These are phyloP conservation scores for Penicillium chermesinum DNA, from an alignment of 495 filamentous ascomycete species.

Conservation along the genomic window DNA sequence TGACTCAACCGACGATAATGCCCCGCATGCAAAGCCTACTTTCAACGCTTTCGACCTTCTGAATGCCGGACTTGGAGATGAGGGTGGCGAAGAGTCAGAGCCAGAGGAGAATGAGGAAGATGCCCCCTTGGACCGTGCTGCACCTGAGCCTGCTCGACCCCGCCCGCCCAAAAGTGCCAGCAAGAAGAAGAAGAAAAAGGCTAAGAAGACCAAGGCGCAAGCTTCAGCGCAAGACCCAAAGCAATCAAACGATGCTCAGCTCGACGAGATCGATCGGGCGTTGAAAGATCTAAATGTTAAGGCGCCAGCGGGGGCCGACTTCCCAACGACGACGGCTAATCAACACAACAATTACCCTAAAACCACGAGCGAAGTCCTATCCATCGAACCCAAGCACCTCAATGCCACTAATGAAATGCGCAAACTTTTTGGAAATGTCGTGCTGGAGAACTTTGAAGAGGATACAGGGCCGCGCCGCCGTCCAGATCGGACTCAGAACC, in stretches of 20 bases:
- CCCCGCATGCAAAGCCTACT: conserved; percentile 33
- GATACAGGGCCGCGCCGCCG: conserved; percentile 49
- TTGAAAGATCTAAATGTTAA: conserved; percentile 56
- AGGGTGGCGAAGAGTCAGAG: conserved; percentile 54
- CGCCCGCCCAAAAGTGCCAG: conserved; percentile 39
- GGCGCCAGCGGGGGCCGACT: conserved; percentile 10
- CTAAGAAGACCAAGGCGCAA: conserved; percentile 16
- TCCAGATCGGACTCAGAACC: conserved; percentile 48
- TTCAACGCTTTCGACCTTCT: conserved; percentile 49
- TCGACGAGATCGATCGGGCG: conserved; percentile 82
- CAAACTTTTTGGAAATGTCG: conserved; percentile 78
- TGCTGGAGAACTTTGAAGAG: conserved; percentile 58
- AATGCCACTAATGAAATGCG: conserved; percentile 93
- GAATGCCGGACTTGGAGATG: conserved; percentile 55
- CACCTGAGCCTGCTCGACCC: conserved; percentile 13
- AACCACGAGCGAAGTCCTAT: conserved; percentile 53
- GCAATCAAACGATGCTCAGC: conserved; percentile 29
- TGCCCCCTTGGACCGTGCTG: conserved; percentile 14
- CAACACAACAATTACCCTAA: conserved; percentile 32
- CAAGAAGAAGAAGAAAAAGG: conserved; percentile 47
- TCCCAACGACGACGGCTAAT: conserved; percentile 8
- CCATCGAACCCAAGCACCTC: conserved; percentile 71
- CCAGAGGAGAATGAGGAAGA: conserved; percentile 31
- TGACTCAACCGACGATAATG: conserved; percentile 48
- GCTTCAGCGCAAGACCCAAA: neutral